phyloP scores from a whole-genome alignment of 2,329 filamentous ascomycete species.

The Ilyonectria destructans region DNA sequence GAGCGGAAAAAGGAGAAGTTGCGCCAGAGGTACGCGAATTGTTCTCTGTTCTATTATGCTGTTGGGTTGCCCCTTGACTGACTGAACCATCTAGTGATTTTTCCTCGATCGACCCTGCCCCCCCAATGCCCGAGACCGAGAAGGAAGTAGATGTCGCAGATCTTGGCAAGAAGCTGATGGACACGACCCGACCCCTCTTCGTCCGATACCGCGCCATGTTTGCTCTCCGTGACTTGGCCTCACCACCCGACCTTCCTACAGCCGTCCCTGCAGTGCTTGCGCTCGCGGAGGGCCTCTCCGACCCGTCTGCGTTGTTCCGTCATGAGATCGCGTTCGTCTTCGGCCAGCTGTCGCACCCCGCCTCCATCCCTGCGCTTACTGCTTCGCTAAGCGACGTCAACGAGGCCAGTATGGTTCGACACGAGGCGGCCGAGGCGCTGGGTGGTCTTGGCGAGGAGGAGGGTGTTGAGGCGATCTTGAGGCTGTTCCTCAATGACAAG shows the following conservation, averaged over 20 bases:
- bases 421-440: constrained; percentile 96
- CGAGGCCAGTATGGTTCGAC: constrained; percentile 96
- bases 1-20: constrained; percentile 82
- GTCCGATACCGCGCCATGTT: constrained; percentile 98
- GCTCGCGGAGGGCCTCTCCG: constrained; percentile 87
- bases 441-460: constrained; percentile 95
- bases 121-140: constrained; percentile 83
- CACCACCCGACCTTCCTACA: constrained; percentile 91
- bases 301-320: constrained; percentile 92
- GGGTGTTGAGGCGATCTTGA: constrained; percentile 90
- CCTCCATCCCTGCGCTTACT: constrained; percentile 93
- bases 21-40: constrained; percentile 78
- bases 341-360: constrained; percentile 94
- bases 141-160: constrained; percentile 83
- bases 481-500: constrained; percentile 88
- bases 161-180: constrained; percentile 83
- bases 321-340: constrained; percentile 99
- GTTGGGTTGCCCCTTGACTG: constrained; percentile 47
- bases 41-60: constrained; percentile 28
- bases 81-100: constrained; percentile 80
- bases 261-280: constrained; percentile 90
- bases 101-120: constrained; percentile 94
- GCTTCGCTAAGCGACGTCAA: constrained; percentile 82
- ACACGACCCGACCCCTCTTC: constrained; percentile 87
- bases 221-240: constrained; percentile 93